These are phyloP conservation scores for Gliomastix tumulicola DNA, from an alignment of 2,329 filamentous ascomycete species.

Conservation along the genomic window DNA sequence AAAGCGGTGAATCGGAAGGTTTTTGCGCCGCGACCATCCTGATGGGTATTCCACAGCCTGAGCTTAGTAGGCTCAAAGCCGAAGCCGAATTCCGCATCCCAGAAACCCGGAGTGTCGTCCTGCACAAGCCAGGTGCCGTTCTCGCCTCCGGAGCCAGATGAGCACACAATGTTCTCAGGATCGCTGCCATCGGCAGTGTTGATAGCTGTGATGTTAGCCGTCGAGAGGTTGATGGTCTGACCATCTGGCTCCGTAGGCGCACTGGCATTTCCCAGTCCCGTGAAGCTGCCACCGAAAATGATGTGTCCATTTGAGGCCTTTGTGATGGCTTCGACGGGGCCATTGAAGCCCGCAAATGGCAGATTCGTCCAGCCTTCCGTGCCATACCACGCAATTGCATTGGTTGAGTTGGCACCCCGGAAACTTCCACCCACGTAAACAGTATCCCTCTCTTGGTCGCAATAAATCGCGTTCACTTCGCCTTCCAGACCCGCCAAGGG, in stretches of 20 bases:
- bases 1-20: conserved; percentile 81
- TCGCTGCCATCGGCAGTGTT: conserved; percentile 55
- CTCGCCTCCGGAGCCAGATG: conserved; percentile 55
- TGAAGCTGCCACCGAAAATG: conserved; percentile 87
- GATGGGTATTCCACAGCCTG: conserved; percentile 79
- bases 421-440: conserved; percentile 92
- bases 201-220: conserved; percentile 64
- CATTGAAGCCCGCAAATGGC: conserved; percentile 92
- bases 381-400: conserved; percentile 77
- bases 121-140: conserved; percentile 74
- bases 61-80: conserved; percentile 83
- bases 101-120: conserved; percentile 70
- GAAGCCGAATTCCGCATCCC: conserved; percentile 77
- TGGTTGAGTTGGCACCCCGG: conserved; percentile 71
- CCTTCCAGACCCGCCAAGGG: conserved; percentile 77
- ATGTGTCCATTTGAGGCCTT: conserved; percentile 77
- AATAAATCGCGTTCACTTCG: conserved; percentile 74
- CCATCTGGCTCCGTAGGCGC: conserved; percentile 59
- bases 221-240: conserved; percentile 77
- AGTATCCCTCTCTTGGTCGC: conserved; percentile 68
- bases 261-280: conserved; percentile 75
- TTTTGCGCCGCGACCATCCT: conserved; percentile 78
- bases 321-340: conserved; percentile 78
- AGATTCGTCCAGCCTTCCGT: conserved; percentile 68
- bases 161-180: conserved; percentile 76